phyloP scores from a whole-genome alignment of 306 rosid species.

The Castanea mollissima region DNA sequence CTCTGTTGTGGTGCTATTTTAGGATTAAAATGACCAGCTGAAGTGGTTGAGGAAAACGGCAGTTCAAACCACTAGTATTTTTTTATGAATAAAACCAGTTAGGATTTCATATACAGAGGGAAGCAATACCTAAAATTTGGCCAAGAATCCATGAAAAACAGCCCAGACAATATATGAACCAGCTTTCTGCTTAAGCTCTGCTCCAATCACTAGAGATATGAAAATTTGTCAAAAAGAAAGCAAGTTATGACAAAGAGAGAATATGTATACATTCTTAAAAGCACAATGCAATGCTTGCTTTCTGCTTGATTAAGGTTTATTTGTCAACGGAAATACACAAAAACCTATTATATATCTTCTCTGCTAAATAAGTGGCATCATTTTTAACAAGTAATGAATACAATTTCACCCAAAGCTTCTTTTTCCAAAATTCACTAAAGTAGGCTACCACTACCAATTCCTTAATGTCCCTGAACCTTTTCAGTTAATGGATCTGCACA shows the following conservation, averaged over 20 bases:
- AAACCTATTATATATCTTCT: no score
- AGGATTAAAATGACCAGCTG: conserved; percentile 49
- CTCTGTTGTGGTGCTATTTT: conserved; percentile 66
- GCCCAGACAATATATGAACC: conserved; percentile 79
- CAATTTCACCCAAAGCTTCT: not conserved
- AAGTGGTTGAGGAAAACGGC: conserved; percentile 14
- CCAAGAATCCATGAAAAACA: conserved; percentile 78
- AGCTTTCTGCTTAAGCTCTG: conserved; percentile 86
- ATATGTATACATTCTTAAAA: not conserved
- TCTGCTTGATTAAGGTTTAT: not conserved
- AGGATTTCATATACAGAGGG: conserved; percentile 10
- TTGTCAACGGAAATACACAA: no score
- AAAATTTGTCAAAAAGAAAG: not conserved
- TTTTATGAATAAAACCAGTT: not conserved
- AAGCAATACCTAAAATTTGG: conserved; percentile 80
- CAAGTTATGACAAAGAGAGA: not conserved
- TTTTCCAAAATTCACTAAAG: not conserved
- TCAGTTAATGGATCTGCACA: not conserved
- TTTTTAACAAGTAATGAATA: not conserved
- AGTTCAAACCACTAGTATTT: not conserved
- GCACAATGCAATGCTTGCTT: not conserved
- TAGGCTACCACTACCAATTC: not conserved
- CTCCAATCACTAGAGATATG: not conserved
- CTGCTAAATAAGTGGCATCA: not conserved
- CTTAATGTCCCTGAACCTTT: not conserved